phyloP scores from a whole-genome alignment of 108 stramenopile genomes.

The Cyclotella atomus region DNA sequence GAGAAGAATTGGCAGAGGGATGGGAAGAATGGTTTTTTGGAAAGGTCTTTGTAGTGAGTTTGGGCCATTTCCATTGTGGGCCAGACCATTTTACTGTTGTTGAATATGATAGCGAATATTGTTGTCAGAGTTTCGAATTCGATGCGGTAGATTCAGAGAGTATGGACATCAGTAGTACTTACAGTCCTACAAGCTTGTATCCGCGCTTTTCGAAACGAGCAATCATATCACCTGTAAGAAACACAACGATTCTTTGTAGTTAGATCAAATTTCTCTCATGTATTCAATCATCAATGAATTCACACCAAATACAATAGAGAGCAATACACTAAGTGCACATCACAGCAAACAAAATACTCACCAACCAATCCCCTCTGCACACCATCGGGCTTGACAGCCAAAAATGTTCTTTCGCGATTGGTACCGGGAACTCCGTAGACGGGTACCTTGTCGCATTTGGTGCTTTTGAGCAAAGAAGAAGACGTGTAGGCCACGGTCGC shows the following conservation, averaged over 20 bases:
- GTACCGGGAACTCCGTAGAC: slow-evolving; percentile 9
- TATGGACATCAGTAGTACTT: too few relatives aligned
- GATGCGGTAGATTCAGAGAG: neutral
- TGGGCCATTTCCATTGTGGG: slow-evolving; percentile 88
- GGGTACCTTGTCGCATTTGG: neutral
- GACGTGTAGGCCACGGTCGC: neutral
- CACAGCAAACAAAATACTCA: too few relatives aligned
- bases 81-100: slow-evolving; percentile 85
- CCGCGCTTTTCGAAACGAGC: slow-evolving; percentile 94
- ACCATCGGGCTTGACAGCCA: slow-evolving; percentile 84
- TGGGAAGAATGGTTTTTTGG: slow-evolving; percentile 92
- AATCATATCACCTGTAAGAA: slow-evolving; percentile 86
- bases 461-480: neutral
- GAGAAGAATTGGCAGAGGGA: slow-evolving; percentile 91
- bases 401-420: slow-evolving; percentile 16
- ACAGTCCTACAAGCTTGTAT: slow-evolving; percentile 89
- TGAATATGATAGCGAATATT: neutral
- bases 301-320: too few relatives aligned
- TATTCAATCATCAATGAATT: neutral
- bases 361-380: slow-evolving; percentile 95
- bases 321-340: too few relatives aligned
- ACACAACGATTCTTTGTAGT: too few relatives aligned
- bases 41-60: slow-evolving; percentile 92
- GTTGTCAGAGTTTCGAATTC: neutral
- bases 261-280: too few relatives aligned